Conservation (phyloP, 345 rosid species). For the Gynandropsis gynandra region DNA sequence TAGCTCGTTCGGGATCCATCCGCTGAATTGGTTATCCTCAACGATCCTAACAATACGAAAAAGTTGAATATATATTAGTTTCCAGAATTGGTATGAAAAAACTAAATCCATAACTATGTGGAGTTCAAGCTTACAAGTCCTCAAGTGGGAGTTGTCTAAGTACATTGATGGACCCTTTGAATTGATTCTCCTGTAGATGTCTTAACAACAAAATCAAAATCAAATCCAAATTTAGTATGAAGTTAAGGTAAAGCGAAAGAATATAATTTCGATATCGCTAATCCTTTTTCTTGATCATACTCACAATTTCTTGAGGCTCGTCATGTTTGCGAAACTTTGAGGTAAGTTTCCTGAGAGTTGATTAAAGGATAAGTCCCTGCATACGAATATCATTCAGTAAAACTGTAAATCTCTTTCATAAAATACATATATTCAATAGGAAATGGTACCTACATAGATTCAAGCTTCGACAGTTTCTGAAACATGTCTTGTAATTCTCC, state of each 20-base stretch:
- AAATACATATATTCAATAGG: constrained; percentile 18
- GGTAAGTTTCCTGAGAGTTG: constrained; percentile 64
- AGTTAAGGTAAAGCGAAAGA: too few species aligned
- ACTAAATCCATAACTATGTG: too few species aligned
- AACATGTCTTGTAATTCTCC: constrained; percentile 83
- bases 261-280: too few species aligned
- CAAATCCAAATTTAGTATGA: constrained; percentile 2
- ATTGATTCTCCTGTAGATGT: constrained; percentile 63
- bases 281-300: constrained; percentile 20
- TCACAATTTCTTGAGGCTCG: constrained; percentile 56
- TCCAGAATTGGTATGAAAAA: not conserved
- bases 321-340: constrained; percentile 51
- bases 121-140: constrained; percentile 46
- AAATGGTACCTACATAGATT: constrained; percentile 55
- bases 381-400: constrained; percentile 19
- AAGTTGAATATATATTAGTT: constrained; percentile 6
- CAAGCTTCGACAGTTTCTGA: constrained; percentile 58
- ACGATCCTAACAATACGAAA: constrained; percentile 47
- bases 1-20: constrained; percentile 77
- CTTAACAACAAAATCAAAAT: constrained; percentile 21
- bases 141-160: constrained; percentile 62
- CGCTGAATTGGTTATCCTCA: constrained; percentile 62
- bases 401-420: not conserved
- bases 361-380: constrained; percentile 71
- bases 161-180: constrained; percentile 62